Evolutionary conservation across 495 filamentous ascomycete genomes (phyloP).

Genomic region (Hyphodiscus hymeniophilus): DNA sequence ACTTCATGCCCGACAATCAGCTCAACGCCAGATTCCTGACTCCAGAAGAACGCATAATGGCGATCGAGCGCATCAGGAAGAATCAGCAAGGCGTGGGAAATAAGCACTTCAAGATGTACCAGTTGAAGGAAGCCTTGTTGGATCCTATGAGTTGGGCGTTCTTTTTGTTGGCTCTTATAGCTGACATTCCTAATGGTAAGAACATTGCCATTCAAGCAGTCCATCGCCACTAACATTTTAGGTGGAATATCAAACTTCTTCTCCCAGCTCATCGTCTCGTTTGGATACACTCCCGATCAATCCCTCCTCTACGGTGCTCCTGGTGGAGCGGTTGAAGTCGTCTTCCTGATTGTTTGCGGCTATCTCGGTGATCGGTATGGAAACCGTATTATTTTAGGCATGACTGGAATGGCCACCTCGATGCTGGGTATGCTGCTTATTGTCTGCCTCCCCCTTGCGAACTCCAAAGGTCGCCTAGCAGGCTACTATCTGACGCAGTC

Average conservation of each 20-base stretch:
- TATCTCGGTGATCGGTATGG: conserved; percentile 50
- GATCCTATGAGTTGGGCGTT: conserved; percentile 56
- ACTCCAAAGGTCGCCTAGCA: conserved; percentile 21
- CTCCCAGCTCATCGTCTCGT: conserved; percentile 54
- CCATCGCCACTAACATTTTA: neutral
- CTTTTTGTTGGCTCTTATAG: conserved; percentile 41
- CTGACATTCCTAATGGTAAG: conserved; percentile 41
- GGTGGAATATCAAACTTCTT: conserved; percentile 60
- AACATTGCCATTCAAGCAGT: conserved; percentile 27
- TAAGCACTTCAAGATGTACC: conserved; percentile 50
- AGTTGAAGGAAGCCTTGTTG: conserved; percentile 45
- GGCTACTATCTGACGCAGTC: conserved; percentile 25
- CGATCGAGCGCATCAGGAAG: conserved; percentile 51
- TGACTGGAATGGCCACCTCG: conserved; percentile 29
- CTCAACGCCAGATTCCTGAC: conserved; percentile 52
- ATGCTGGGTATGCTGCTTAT: conserved; percentile 58
- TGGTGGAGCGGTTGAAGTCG: conserved; percentile 57
- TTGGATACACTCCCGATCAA: conserved; percentile 49
- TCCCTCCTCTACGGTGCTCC: conserved; percentile 60
- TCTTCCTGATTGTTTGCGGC: conserved; percentile 50
- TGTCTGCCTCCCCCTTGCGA: conserved; percentile 51
- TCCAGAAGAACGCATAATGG: conserved; percentile 47
- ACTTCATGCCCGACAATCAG: conserved; percentile 57
- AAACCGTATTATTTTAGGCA: conserved; percentile 43
- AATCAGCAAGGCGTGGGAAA: conserved; percentile 64